Conservation (phyloP, 179 eudicot genomes). For the Spergularia azorica region DNA sequence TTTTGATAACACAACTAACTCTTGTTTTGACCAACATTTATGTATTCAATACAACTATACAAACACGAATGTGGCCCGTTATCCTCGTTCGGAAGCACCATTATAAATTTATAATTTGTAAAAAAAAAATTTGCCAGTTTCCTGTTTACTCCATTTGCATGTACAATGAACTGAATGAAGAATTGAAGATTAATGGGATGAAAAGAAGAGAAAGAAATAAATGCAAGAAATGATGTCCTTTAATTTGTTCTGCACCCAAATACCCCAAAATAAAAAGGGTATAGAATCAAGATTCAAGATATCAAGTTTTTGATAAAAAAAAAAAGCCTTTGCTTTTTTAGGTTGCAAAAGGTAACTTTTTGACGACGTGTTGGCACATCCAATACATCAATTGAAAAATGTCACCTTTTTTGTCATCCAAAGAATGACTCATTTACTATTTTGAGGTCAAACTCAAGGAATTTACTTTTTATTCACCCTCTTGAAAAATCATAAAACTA, state of each 20-base stretch:
- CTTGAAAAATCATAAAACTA: constrained; percentile 7
- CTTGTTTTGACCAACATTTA: no score
- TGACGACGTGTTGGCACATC: constrained; percentile 20
- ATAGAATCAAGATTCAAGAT: neutral
- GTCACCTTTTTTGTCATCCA: constrained; percentile 27
- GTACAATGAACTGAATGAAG: neutral
- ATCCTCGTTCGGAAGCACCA: no score
- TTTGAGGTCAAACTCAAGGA: constrained; percentile 27
- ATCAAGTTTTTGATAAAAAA: neutral
- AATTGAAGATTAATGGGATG: neutral
- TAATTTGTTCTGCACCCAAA: neutral
- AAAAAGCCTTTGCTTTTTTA: no score
- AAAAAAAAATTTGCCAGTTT: no score
- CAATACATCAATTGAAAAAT: constrained; percentile 27
- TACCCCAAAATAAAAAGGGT: constrained; percentile 7
- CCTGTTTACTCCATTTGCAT: neutral
- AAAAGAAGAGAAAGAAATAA: constrained; percentile 12
- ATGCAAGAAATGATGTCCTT: neutral
- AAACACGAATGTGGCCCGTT: no score
- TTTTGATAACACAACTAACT: no score
- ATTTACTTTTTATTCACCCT: constrained; percentile 21
- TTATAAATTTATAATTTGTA: no score
- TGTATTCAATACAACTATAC: no score
- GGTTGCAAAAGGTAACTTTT: constrained; percentile 18
- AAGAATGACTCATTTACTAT: constrained; percentile 8